Base-by-base conservation (phyloP, 306 rosid species). In the Cucurbita pepo region DNA sequence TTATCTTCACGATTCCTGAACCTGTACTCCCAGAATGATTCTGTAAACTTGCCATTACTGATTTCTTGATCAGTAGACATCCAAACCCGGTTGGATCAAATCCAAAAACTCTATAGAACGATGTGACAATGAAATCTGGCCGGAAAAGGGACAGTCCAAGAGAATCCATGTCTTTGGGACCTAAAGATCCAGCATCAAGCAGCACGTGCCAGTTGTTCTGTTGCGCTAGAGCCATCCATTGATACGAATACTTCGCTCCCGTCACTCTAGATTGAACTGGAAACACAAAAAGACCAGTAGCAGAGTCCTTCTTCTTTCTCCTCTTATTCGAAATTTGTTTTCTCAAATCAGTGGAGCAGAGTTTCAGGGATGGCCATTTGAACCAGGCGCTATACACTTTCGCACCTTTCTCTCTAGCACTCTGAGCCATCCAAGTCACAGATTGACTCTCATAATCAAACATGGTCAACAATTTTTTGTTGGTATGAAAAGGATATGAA, bases 91-190 rank as follows among this genome's bases (percentile, higher is more conserved):
- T 90, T 53, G 98, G 98, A 71, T 93, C 98, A 80, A 78, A 83
- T 15, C 98, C 98, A 64, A 93, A 93, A 56, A 93, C 97, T 80
- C 97, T 86, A 90, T 93, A 93, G 84, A 93, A 93, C 12, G 98
- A 93, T 6, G 98, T 93, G 57, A 90, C 79, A 65, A 93, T 88
- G 72, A 93, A 93, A 89, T 93, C 98, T 48, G 98, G 98, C 76
- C 98, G 79, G 84, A 93, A 93, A 34, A 93, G 82, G 25, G 98
- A 93, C 83, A 93, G 72, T 60, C 98, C 98, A 69, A 93, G 98
- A 0, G 98, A 93, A 81, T 93, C 98, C 98, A 93, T 93, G 79
- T 93, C 98, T 84, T 93, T 93, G 51, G 98, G 98, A 57, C 98
- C 98, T 81, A 93, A 76, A 10, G 98, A 93, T 10, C 98, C 98